A percentile compares a stretch with the other conserved stretches of the same genome.
These are phyloP conservation scores for Exutisphaerella laricina DNA, from an alignment of 2,329 filamentous ascomycete genomes.

Conservation along the genomic window DNA sequence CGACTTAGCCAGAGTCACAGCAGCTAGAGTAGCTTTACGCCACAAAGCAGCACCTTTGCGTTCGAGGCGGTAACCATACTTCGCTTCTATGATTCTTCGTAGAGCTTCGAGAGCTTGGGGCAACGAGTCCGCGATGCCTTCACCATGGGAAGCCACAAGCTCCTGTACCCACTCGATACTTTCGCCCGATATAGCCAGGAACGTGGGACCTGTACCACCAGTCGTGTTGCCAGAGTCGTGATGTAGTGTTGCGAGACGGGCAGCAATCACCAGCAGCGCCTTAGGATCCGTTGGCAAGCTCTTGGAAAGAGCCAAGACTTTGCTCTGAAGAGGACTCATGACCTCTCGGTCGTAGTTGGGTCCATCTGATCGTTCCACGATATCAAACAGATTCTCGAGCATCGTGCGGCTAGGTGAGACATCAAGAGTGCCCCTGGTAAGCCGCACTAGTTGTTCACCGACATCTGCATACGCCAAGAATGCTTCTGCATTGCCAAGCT, in stretches of 20 bases:
- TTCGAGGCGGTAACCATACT: constrained; percentile 70
- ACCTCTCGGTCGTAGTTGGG: constrained; percentile 68
- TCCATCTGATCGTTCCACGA: constrained; percentile 64
- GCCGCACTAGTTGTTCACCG: constrained; percentile 69
- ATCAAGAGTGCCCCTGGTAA: constrained; percentile 61
- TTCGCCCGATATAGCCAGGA: constrained; percentile 80
- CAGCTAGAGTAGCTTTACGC: constrained; percentile 69
- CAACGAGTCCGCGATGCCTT: constrained; percentile 61
- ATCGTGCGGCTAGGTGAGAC: constrained; percentile 61
- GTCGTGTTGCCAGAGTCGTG: constrained; percentile 42
- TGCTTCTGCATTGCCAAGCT: constrained; percentile 63
- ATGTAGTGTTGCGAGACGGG: constrained; percentile 66
- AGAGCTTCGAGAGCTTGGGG: constrained; percentile 61
- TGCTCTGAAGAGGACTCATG: constrained; percentile 65
- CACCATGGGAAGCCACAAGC: constrained; percentile 55
- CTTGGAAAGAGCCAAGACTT: constrained; percentile 62
- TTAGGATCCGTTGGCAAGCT: constrained; percentile 61
- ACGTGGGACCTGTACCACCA: constrained; percentile 58
- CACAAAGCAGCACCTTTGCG: constrained; percentile 70
- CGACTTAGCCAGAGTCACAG: constrained; percentile 61
- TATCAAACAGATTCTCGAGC: constrained; percentile 63
- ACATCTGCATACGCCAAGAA: constrained; percentile 78
- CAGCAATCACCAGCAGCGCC: constrained; percentile 61
- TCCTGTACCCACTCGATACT: constrained; percentile 66
- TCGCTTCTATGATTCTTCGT: constrained; percentile 64